phyloP scores from a whole-genome alignment of 805 yeast species.

The Candida qinlingensis region DNA sequence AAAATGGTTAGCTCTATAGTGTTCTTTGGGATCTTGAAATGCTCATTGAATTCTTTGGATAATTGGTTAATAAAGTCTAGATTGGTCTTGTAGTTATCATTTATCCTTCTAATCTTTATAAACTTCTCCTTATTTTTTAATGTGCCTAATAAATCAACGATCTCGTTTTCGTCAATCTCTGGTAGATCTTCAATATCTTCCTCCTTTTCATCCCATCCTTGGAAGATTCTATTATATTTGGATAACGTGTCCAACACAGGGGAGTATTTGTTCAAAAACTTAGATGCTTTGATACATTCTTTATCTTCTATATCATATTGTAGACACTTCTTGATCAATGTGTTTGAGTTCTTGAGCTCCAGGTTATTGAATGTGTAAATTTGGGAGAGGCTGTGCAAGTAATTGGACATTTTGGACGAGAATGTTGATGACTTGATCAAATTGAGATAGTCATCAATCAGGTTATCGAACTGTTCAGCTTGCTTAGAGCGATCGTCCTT shows the following conservation, averaged over 20 bases:
- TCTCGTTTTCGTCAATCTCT: conserved; percentile 36
- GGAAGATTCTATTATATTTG: conserved; percentile 40
- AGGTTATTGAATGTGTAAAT: conserved; percentile 47
- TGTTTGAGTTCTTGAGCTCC: conserved; percentile 44
- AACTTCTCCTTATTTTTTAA: conserved; percentile 18
- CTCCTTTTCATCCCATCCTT: conserved; percentile 31
- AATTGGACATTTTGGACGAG: conserved; percentile 20
- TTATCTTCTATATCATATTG: conserved; percentile 70
- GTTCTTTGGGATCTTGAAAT: conserved; percentile 13
- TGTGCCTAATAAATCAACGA: conserved; percentile 27
- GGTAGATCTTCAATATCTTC: conserved; percentile 37
- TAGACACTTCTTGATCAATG: conserved; percentile 50
- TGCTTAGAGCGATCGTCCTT: conserved; percentile 5
- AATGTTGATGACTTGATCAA: conserved; percentile 16
- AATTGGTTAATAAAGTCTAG: conserved; percentile 15
- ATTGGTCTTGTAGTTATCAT: conserved; percentile 18
- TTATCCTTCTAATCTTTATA: conserved; percentile 18
- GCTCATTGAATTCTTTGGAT: conserved; percentile 15
- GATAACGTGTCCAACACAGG: conserved; percentile 28
- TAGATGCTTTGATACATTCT: conserved; percentile 51
- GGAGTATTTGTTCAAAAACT: conserved; percentile 44
- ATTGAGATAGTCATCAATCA: conserved; percentile 25
- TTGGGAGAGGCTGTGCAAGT: conserved; percentile 27
- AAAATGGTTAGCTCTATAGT: conserved; percentile 28
- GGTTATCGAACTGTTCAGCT: conserved; percentile 13